Base-by-base conservation (phyloP, 345 rosid genomes). In the Lumnitzera littorea region DNA sequence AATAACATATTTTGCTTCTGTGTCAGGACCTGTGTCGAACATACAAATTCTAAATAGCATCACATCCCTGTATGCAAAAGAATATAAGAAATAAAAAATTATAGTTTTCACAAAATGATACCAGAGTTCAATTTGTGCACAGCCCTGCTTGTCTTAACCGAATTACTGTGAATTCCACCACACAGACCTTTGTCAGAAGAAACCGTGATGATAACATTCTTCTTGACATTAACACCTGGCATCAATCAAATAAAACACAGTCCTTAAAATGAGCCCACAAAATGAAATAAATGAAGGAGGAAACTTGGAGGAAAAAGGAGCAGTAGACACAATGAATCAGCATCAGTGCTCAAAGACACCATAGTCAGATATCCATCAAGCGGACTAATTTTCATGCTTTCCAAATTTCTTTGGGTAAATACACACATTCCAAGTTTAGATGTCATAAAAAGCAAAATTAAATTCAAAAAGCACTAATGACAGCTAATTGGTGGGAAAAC, bases 171-270 rank as follows among this genome's bases (percentile, higher is more conserved):
- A 61, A 94, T 94, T 60, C 97, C 97, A 76, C 99, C 99, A 70
- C 99, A 91, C 2, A 94, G 92, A 78, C 99, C 99, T 80, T 94
- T 94, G 81, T 94, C 99, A 1, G 97, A 83, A 50, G 99, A 88
- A 52, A 91, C 67, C 31, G 97, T 91, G 43, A 94, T 85, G 62
- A 94, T 71, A n/a, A 94, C 91, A 66, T 82, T 91, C 89, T 84
- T 94, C 89, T 94, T 91, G 31, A 84, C 96, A 71, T 88, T 97
- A 74, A 86, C 82, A 67, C 84, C 99, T 94, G 68, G 15, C 46
- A 68, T 61, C 25, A 13, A 68, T 62, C 62, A 52, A 27, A 55
- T 15, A 36, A 36, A 36, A 36, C 9, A 4, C 7, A 4, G 43
- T 9, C 43, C 43, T 36, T 36, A 9, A 9, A 36, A 36, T 36